Evolutionary conservation across 1,284 basidiomycete species (phyloP).

Genomic region (Irpex lacteus): DNA sequence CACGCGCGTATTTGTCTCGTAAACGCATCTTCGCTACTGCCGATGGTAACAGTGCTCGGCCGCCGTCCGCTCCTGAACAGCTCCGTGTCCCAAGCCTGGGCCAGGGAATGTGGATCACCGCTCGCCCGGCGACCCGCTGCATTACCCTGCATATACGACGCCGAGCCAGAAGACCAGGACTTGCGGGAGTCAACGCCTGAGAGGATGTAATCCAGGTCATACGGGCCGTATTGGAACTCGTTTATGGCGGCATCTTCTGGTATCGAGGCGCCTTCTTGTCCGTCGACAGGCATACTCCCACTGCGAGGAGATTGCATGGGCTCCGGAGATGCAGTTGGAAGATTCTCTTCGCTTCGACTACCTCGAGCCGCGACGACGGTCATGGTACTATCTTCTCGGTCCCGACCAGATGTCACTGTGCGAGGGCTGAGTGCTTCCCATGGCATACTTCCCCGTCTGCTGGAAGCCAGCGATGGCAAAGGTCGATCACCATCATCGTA

Average conservation of each 20-base stretch:
- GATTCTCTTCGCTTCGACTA: conserved; percentile 23
- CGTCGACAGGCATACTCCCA: not conserved
- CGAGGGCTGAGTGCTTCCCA: conserved; percentile 19
- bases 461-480: conserved; percentile 11
- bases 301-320: conserved; percentile 1
- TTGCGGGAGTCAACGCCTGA: conserved; percentile 25
- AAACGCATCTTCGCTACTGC: conserved; percentile 57
- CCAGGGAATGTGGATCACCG: conserved; percentile 13
- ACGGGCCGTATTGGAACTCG: conserved; percentile 32
- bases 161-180: conserved; percentile 32
- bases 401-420: conserved; percentile 4
- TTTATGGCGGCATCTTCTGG: conserved; percentile 1
- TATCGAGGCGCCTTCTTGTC: not conserved
- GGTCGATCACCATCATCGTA: conserved; percentile 13
- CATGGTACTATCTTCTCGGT: conserved; percentile 27
- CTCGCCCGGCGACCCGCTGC: conserved; percentile 10
- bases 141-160: conserved; percentile 33
- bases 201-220: conserved; percentile 45
- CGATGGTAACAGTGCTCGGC: conserved; percentile 48
- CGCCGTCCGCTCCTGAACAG: conserved; percentile 32
- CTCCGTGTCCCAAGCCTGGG: conserved; percentile 20
- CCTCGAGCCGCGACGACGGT: conserved; percentile 23
- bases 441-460: conserved; percentile 23
- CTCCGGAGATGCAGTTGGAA: conserved; percentile 5
- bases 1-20: conserved; percentile 45